Evolutionary conservation across 2,329 filamentous ascomycete genomes (phyloP), one percentile per base, ranked within the genome.

Genomic region (Stagonosporopsis tanaceti): DNA sequence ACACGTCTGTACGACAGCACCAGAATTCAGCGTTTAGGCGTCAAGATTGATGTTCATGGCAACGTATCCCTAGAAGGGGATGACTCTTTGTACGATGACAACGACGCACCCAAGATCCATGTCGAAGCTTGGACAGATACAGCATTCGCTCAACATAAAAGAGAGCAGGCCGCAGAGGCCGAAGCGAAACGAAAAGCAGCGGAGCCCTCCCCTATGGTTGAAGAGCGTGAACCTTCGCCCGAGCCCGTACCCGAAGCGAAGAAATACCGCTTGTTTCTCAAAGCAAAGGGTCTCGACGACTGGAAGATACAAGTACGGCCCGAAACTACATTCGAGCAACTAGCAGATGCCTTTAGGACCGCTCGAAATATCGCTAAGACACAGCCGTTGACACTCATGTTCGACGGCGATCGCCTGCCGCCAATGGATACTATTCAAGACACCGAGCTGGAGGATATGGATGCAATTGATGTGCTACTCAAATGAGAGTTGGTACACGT

Each of bases 51-150:
- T 50, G 65, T 68, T 2, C 69, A 76, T 28, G 77, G 81, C 0
- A 73, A 66, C 35, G 67, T 78, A 15, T 71, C 67, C 17, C 65
- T 76, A 53, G 74, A 77, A 38, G 70, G 72, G 50, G 65, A 71
- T n/a, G 47, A 57, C 25, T 75, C 82, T 5, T 82, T 84, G 1
- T 83, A 84, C 50, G 82, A 84, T 25, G 81, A 83, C 24, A 80
- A 82, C 4, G 68, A 70, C 20, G 40, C 67, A 12, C 77, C 81
- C 7, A 84, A 84, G 50, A 83, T 96, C n/a, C 84, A 89, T 63
- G 82, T 96, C 61, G 88, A 93, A 73, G 90, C 89, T 6, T 92
- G 91, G 84, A 94, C 90, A 0, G 80, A 86, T 7, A 86, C 89
- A 11, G 75, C 85, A 1, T 89, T 86, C 41, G 76, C 76, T 55